Evolutionary conservation across 2,329 filamentous ascomycete species (phyloP), one percentile per base, ranked within the genome.

Genomic region (Aspergillus sp.): DNA sequence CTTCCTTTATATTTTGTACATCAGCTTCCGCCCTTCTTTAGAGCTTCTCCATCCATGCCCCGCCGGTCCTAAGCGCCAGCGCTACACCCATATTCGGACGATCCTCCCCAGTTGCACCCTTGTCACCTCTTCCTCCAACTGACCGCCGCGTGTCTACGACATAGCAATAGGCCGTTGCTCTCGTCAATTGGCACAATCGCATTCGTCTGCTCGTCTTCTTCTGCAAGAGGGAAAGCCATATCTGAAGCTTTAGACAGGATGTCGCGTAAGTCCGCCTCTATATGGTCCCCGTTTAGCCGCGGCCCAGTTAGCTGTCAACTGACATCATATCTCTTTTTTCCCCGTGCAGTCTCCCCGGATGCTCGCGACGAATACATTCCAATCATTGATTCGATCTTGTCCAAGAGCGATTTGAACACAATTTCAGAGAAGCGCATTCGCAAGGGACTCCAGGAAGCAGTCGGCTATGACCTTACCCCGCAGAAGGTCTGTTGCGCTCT

Each of bases 381-480:
- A 68, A 86, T 89, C 72, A 89, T 89, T 68, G 87, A 89, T 74
- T 79, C 80, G 34, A 89, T 89, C 68, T 80, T 89, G 54, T 81
- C 81, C 49, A 77, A 77, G 58, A 86, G 85, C 71, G 87, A 89
- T 69, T 79, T 89, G 31, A 85, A 85, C 65, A 88, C 85, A 57
- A 84, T 89, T 66, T 88, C 87, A 41, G 85, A 86, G 62, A 89
- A 89, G 77, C 81, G 82, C 68, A 88, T 89, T 74, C 84, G 87
- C 66, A 87, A 86, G 74, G 85, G 84, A 30, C 79, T 89, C 46
- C 85, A 89, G 71, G 85, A 85, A 69, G 78, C 78, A 63, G 82
- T 89, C 57, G 82, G 84, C 69, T 80, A 87, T 79, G 87, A 89
- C 74, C 82, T 89, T 67, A 82, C 84, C 56, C 81, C 82, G 56